Percentiles rank a stretch among this genome's conserved stretches.
These are phyloP conservation scores for Colletotrichum camelliae DNA, from an alignment of 2,329 filamentous ascomycete species.

Conservation along the genomic window DNA sequence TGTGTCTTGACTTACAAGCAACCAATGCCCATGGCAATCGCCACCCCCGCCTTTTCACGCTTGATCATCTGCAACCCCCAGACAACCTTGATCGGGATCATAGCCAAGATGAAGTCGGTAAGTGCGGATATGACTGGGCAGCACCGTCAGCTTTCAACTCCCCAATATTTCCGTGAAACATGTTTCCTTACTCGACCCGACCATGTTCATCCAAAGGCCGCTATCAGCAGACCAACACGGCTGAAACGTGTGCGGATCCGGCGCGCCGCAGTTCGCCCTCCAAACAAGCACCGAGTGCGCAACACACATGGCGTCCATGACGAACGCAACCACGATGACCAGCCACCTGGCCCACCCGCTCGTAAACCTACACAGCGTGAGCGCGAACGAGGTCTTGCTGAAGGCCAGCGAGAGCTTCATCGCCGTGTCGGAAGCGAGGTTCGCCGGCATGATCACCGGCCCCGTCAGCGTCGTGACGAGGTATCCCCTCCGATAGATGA, in stretches of 20 bases:
- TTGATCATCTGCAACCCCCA: conserved; percentile 32
- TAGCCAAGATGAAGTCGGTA: conserved; percentile 30
- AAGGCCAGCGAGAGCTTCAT: conserved; percentile 35
- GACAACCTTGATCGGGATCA: conserved; percentile 33
- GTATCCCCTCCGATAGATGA: background rate
- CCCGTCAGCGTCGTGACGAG: conserved; percentile 36
- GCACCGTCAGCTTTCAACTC: background rate
- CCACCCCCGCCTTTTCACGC: conserved; percentile 31
- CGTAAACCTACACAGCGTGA: conserved; percentile 44
- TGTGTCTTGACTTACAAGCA: conserved; percentile 23
- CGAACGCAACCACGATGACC: conserved; percentile 25
- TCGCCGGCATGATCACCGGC: conserved; percentile 57
- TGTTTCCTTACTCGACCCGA: background rate
- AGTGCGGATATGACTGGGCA: background rate
- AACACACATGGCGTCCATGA: background rate
- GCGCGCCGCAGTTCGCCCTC: background rate
- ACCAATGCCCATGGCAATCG: conserved; percentile 24
- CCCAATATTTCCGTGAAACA: background rate
- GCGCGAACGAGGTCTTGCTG: conserved; percentile 40
- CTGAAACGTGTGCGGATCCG: background rate
- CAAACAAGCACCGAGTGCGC: background rate
- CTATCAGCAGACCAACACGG: background rate
- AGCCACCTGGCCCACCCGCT: conserved; percentile 45
- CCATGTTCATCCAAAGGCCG: background rate
- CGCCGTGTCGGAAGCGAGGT: conserved; percentile 39